Conservation (phyloP, 2,329 filamentous ascomycete genomes). For the Pseudopithomyces chartarum region DNA sequence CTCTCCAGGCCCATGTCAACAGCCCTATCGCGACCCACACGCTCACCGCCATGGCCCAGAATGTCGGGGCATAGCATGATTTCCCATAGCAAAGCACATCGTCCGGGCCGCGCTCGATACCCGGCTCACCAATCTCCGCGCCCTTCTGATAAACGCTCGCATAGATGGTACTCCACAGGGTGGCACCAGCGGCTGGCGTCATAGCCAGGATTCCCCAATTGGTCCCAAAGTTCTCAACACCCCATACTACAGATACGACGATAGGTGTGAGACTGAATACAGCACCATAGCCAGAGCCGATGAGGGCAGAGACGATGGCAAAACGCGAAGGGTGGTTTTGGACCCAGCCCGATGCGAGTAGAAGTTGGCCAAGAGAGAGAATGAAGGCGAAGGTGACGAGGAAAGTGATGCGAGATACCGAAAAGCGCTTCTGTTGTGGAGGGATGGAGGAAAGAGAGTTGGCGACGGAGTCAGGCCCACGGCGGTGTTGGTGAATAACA, state of each 20-base stretch:
- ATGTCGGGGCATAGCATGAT: conserved; percentile 78
- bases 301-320: conserved; percentile 80
- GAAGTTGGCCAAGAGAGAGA: conserved; percentile 73
- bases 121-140: conserved; percentile 50
- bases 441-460: conserved; percentile 46
- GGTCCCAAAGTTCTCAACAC: conserved; percentile 96
- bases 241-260: conserved; percentile 96
- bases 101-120: conserved; percentile 38
- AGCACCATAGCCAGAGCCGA: conserved; percentile 92
- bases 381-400: conserved; percentile 76
- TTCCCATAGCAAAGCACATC: conserved; percentile 77
- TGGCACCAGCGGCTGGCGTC: conserved; percentile 84
- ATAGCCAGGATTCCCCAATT: conserved; percentile 97
- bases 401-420: conserved; percentile 78
- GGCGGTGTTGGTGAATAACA: conserved; percentile 61
- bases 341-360: conserved; percentile 75
- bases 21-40: conserved; percentile 77
- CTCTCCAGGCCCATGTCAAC: conserved; percentile 82
- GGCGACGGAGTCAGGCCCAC: conserved; percentile 50
- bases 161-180: conserved; percentile 91
- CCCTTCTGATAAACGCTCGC: conserved; percentile 76
- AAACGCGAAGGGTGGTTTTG: conserved; percentile 80
- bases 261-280: conserved; percentile 89
- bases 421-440: conserved; percentile 48
- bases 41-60: conserved; percentile 83